A percentile compares a stretch with the other conserved stretches of the same genome.
Conservation (phyloP, 23 red algal species). For the Agarophyton chilense region DNA sequence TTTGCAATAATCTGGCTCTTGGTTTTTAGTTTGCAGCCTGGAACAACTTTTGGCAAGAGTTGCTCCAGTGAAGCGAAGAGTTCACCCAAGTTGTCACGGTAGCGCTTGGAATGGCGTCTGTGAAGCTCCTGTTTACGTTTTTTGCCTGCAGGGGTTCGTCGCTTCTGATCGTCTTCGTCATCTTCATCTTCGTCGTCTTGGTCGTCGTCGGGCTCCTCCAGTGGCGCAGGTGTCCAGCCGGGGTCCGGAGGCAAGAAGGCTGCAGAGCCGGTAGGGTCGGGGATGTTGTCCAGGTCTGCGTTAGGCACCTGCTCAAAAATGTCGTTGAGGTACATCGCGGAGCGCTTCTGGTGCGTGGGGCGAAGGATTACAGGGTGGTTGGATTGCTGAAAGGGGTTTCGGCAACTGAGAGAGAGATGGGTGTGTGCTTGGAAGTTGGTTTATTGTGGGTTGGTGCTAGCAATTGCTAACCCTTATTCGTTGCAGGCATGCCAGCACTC, state of each 20-base stretch:
- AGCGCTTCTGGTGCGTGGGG: background rate
- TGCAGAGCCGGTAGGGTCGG: slow-evolving; percentile 12
- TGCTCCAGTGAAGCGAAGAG: slow-evolving; percentile 60
- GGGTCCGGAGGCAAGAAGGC: background rate
- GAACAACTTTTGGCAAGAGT: slow-evolving; percentile 51
- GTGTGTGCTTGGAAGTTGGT: no score
- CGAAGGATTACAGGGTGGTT: no score
- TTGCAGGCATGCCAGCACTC: no score
- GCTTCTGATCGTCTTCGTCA: slow-evolving; percentile 22
- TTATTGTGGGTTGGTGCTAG: no score
- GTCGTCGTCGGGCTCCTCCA: slow-evolving; percentile 46
- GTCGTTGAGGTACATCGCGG: slow-evolving; percentile 41
- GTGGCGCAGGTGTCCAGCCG: background rate
- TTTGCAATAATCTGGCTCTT: slow-evolving; percentile 74
- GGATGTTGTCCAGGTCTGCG: background rate
- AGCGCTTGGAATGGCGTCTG: slow-evolving; percentile 72
- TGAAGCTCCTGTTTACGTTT: slow-evolving; percentile 74
- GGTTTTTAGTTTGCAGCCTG: slow-evolving; percentile 57
- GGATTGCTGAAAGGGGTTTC: no score
- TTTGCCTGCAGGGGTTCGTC: slow-evolving; percentile 13
- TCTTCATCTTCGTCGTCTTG: slow-evolving; percentile 62
- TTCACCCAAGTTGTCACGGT: slow-evolving; percentile 65
- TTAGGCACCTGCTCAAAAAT: slow-evolving; percentile 35
- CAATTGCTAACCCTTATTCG: no score
- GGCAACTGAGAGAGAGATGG: no score